phyloP scores from a whole-genome alignment of 768 basidiomycete species.

The Mycena kentingensis region DNA sequence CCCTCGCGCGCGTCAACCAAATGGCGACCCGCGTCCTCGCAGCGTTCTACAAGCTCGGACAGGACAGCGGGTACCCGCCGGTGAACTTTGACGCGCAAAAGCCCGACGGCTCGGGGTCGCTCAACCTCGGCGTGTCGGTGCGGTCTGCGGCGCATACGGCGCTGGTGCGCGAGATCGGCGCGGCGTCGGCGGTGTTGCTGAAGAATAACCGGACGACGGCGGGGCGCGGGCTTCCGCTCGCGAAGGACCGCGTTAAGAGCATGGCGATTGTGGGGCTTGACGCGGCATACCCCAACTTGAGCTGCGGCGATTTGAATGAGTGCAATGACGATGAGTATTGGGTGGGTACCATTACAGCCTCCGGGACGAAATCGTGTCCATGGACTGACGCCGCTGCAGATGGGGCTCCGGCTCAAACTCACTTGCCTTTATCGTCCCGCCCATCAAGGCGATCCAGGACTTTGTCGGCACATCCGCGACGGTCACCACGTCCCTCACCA shows the following conservation, averaged over 20 bases:
- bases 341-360: too few relatives aligned
- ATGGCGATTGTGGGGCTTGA: conserved; percentile 65
- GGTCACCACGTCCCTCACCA: conserved; percentile 44
- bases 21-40: conserved; percentile 25
- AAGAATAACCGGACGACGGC: conserved; percentile 56
- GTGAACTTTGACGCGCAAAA: conserved; percentile 50
- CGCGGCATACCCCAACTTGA: conserved; percentile 50
- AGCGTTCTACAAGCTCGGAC: conserved; percentile 23
- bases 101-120: conserved; percentile 45
- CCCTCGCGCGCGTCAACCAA: conserved; percentile 33
- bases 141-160: conserved; percentile 47
- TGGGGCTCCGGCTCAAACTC: conserved; percentile 55
- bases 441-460: conserved; percentile 45
- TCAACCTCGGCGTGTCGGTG: conserved; percentile 46
- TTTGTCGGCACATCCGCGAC: conserved; percentile 43
- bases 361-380: too few relatives aligned
- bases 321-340: conserved; percentile 61
- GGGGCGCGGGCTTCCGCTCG: conserved; percentile 44
- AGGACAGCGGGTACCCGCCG: conserved; percentile 38
- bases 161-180: conserved; percentile 62
- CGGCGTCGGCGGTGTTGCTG: conserved; percentile 66
- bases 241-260: conserved; percentile 51
- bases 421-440: conserved; percentile 46
- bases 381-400: conserved; percentile 23
- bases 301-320: conserved; percentile 49